Percentiles rank a stretch among this genome's conserved stretches.
These are phyloP conservation scores for Spiraea crenata DNA, from an alignment of 331 rosid genomes.

Conservation along the genomic window DNA sequence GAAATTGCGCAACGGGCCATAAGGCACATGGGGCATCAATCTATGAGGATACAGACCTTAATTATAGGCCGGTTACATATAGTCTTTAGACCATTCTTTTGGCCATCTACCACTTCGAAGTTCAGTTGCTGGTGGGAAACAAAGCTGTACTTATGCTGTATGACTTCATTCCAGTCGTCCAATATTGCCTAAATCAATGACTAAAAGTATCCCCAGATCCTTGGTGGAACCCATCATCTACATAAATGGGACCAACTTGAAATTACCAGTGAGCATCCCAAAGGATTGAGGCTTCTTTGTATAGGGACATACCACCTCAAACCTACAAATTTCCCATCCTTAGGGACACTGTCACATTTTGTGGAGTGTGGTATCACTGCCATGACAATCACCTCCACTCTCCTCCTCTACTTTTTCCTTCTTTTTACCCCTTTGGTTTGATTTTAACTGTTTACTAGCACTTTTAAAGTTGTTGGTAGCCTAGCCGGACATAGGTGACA, in stretches of 20 bases:
- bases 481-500: no score
- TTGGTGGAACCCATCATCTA: conserved; percentile 12
- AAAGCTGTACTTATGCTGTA: neutral
- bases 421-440: neutral
- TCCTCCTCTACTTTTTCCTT: neutral
- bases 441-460: no score
- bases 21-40: conserved; percentile 4
- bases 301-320: conserved; percentile 30
- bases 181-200: neutral
- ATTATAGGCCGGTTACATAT: neutral
- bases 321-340: conserved; percentile 20
- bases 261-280: neutral
- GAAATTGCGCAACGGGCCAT: no score
- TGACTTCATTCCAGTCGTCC: conserved; percentile 7
- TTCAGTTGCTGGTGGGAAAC: neutral
- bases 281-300: neutral
- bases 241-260: conserved; percentile 8
- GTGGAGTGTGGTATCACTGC: neutral
- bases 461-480: no score
- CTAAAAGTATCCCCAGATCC: conserved; percentile 3
- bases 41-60: neutral
- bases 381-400: conserved; percentile 4
- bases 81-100: neutral
- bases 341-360: conserved; percentile 14
- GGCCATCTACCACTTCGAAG: neutral